Percentiles rank a stretch among this genome's conserved stretches.
These are phyloP conservation scores for Sarocladium strictum DNA, from an alignment of 2,329 filamentous ascomycete genomes.

Conservation along the genomic window DNA sequence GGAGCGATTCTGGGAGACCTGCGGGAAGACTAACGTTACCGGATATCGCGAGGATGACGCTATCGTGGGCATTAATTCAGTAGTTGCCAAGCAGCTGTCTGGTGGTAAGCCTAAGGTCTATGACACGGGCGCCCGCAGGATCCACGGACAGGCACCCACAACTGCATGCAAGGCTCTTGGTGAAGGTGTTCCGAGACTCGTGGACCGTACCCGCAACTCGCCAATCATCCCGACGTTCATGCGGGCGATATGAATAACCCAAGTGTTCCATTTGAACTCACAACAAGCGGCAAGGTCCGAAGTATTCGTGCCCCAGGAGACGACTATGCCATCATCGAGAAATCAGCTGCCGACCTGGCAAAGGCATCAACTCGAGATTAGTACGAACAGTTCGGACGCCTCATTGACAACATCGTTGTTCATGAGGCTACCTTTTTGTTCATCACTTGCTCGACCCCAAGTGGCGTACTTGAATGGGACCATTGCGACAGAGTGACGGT, in stretches of 20 bases:
- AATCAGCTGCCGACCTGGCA: slow-evolving; percentile 51
- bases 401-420: slow-evolving; percentile 54
- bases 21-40: slow-evolving; percentile 52
- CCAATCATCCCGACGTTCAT: slow-evolving; percentile 50
- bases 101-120: slow-evolving; percentile 53
- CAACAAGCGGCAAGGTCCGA: slow-evolving; percentile 51
- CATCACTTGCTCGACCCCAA: slow-evolving; percentile 56
- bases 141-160: slow-evolving; percentile 59
- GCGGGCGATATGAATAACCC: slow-evolving; percentile 54
- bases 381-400: slow-evolving; percentile 47
- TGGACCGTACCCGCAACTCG: slow-evolving; percentile 38
- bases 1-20: slow-evolving; percentile 50
- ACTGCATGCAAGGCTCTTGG: slow-evolving; percentile 55
- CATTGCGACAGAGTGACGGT: slow-evolving; percentile 53
- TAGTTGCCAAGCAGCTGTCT: slow-evolving; percentile 53
- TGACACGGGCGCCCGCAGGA: slow-evolving; percentile 57
- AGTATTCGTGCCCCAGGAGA: slow-evolving; percentile 53
- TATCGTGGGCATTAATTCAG: slow-evolving; percentile 53
- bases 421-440: slow-evolving; percentile 59
- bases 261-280: slow-evolving; percentile 55
- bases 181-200: slow-evolving; percentile 55
- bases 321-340: slow-evolving; percentile 52
- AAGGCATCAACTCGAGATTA: slow-evolving; percentile 46
- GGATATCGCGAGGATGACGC: slow-evolving; percentile 48
- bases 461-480: slow-evolving; percentile 53